Conservation (phyloP, 306 rosid species). For the Erythrophleum fordii region DNA sequence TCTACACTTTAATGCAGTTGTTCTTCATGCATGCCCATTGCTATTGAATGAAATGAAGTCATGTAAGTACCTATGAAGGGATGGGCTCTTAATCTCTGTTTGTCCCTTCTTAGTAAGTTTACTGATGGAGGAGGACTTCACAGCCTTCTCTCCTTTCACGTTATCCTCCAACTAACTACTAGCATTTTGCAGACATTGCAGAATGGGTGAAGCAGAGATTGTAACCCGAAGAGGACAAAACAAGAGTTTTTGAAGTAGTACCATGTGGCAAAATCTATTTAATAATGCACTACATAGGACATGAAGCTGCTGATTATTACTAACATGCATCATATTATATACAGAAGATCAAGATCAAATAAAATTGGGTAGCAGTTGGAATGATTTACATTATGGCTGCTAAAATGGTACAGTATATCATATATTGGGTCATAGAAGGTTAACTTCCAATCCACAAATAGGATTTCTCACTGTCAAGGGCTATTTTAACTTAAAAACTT, state of each 20-base stretch:
- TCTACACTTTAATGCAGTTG: slow-evolving; percentile 31
- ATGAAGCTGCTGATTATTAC: background rate
- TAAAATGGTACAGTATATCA: background rate
- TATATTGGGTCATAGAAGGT: background rate
- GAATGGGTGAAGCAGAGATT: background rate
- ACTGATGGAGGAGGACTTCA: slow-evolving; percentile 4
- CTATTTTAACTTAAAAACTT: background rate
- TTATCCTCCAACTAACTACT: background rate
- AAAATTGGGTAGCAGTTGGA: background rate
- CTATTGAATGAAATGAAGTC: slow-evolving; percentile 26
- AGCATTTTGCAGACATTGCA: slow-evolving; percentile 11
- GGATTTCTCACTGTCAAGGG: background rate
- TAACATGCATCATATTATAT: background rate
- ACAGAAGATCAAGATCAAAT: slow-evolving; percentile 4
- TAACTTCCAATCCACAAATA: too few species aligned
- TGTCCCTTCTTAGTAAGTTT: slow-evolving; percentile 44
- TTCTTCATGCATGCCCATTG: background rate
- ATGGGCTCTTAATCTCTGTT: background rate
- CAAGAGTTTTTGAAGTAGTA: slow-evolving; percentile 1
- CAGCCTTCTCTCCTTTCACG: background rate
- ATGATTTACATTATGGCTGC: slow-evolving; percentile 8
- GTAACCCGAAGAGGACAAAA: slow-evolving; percentile 20
- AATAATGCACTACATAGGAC: background rate
- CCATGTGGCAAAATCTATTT: background rate
- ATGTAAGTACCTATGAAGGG: background rate